Evolutionary conservation across 139 green algal genomes (phyloP).

Genomic region (Microglena sp.): DNA sequence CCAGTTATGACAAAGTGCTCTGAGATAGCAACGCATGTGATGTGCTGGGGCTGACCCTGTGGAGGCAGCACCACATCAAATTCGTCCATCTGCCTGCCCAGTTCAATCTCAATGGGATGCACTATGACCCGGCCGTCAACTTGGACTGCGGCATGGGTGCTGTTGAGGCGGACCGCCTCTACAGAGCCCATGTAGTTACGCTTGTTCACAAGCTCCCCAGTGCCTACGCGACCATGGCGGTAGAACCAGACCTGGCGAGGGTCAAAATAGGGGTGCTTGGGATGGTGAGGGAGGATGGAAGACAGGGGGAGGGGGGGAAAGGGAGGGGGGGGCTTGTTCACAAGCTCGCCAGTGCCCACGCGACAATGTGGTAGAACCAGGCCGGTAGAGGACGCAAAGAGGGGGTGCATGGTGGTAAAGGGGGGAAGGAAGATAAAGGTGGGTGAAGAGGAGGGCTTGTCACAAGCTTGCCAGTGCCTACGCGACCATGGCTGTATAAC

Average conservation of each 20-base stretch:
- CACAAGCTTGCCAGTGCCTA: no score
- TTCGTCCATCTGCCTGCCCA: slow-evolving; percentile 2
- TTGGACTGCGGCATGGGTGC: slow-evolving; percentile 41
- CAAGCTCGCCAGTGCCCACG: no score
- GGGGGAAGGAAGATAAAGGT: no score
- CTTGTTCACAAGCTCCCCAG: slow-evolving; percentile 28
- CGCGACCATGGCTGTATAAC: no score
- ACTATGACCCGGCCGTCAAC: slow-evolving; percentile 48
- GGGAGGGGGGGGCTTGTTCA: no score
- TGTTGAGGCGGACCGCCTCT: slow-evolving; percentile 31
- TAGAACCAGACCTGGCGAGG: slow-evolving; percentile 68
- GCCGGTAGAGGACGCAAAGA: no score
- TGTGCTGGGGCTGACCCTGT: slow-evolving; percentile 20
- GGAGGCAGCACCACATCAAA: slow-evolving; percentile 27
- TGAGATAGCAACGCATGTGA: slow-evolving; percentile 50
- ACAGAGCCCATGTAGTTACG: slow-evolving; percentile 55
- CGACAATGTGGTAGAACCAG: no score
- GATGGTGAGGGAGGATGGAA: no score
- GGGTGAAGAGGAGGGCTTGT: no score
- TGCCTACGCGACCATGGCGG: slow-evolving; percentile 18
- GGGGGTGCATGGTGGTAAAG: no score
- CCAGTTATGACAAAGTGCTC: slow-evolving; percentile 50
- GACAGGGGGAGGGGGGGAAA: no score
- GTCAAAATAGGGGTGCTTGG: no score
- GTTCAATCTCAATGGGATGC: slow-evolving; percentile 39